phyloP scores from a whole-genome alignment of 2,329 filamentous ascomycete species.

The Curvularia verruculosa region DNA sequence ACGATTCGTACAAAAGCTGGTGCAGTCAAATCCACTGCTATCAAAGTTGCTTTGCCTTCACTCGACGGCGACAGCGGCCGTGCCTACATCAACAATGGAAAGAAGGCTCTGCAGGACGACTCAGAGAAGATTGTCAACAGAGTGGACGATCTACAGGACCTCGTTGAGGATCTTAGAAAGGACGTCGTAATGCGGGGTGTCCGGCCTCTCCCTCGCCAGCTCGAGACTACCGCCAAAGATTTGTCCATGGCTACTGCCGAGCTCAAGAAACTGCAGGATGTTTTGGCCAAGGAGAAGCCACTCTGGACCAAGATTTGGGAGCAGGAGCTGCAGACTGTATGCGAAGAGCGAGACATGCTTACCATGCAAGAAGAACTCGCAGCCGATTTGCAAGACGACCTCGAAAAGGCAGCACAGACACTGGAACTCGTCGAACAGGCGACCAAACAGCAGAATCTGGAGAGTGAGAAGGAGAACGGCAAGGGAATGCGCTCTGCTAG shows the following conservation, averaged over 20 bases:
- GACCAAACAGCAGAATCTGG: conserved; percentile 91
- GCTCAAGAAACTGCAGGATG: conserved; percentile 92
- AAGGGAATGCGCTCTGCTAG: conserved; percentile 60
- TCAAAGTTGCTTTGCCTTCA: conserved; percentile 72
- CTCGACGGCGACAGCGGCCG: conserved; percentile 81
- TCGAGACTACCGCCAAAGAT: conserved; percentile 88
- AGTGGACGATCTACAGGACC: conserved; percentile 96
- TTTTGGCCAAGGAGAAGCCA: conserved; percentile 88
- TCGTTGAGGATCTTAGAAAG: conserved; percentile 95
- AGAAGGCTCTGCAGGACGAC: conserved; percentile 84
- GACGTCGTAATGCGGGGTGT: conserved; percentile 94
- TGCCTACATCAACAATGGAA: conserved; percentile 81
- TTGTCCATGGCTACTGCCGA: conserved; percentile 81
- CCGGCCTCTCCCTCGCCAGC: conserved; percentile 84
- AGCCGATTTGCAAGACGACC: conserved; percentile 88
- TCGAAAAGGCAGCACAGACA: conserved; percentile 92
- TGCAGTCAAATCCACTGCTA: conserved; percentile 76
- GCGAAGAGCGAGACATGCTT: conserved; percentile 91
- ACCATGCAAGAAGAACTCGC: conserved; percentile 96
- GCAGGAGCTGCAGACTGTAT: conserved; percentile 93
- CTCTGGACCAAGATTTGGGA: conserved; percentile 99
- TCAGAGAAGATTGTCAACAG: conserved; percentile 88
- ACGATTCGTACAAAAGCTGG: conserved; percentile 80
- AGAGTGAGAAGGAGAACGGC: conserved; percentile 64
- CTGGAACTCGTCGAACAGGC: conserved; percentile 96